Percentiles rank a stretch among this genome's conserved stretches.
Conservation (phyloP, 2,329 filamentous ascomycete species). For the Fusarium keratoplasticum region DNA sequence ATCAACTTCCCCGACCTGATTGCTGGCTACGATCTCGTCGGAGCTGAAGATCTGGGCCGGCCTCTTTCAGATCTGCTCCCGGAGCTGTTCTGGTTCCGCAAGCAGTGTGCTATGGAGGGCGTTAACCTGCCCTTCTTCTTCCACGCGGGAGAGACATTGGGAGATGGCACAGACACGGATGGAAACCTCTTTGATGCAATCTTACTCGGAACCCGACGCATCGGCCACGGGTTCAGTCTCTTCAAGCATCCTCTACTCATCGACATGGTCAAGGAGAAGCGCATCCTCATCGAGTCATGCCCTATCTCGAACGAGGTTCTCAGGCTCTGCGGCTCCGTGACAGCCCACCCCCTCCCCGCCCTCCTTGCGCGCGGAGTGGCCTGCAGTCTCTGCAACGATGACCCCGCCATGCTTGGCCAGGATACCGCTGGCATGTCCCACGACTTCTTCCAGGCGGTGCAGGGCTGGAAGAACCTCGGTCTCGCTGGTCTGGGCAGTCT, state of each 20-base stretch:
- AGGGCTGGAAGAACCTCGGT: constrained; percentile 92
- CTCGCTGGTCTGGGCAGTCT: constrained; percentile 86
- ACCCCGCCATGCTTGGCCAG: constrained; percentile 89
- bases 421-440: constrained; percentile 85
- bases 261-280: constrained; percentile 88
- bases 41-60: constrained; percentile 84
- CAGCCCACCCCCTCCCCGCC: constrained; percentile 83
- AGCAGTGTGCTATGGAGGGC: constrained; percentile 80
- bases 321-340: constrained; percentile 79
- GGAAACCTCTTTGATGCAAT: constrained; percentile 90
- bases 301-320: constrained; percentile 92
- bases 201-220: constrained; percentile 85
- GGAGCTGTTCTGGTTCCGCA: constrained; percentile 93
- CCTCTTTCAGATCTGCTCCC: constrained; percentile 82
- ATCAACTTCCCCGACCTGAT: constrained; percentile 81
- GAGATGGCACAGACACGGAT: constrained; percentile 78
- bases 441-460: constrained; percentile 93
- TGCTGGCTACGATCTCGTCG: constrained; percentile 90
- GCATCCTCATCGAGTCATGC: constrained; percentile 89
- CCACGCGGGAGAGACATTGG: constrained; percentile 90
- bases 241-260: constrained; percentile 92
- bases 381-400: constrained; percentile 89
- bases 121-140: constrained; percentile 95
- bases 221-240: constrained; percentile 89
- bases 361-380: constrained; percentile 86